Conservation (phyloP, 2,329 filamentous ascomycete genomes). For the Xylaria hypoxylon region DNA sequence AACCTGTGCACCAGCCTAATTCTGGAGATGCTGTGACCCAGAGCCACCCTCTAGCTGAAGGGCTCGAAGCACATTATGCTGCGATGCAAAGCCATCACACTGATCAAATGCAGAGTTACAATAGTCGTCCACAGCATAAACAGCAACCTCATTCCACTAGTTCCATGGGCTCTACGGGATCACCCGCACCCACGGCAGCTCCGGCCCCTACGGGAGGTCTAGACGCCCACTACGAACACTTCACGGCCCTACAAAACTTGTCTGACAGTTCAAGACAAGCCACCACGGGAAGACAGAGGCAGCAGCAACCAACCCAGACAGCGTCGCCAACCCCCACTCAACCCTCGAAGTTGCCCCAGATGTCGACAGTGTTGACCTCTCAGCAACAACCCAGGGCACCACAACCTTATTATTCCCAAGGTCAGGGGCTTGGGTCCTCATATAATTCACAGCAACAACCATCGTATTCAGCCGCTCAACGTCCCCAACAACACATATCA, state of each 20-base stretch:
- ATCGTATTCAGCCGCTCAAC: conserved; percentile 48
- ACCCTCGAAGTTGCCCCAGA: conserved; percentile 47
- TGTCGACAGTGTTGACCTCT: conserved; percentile 45
- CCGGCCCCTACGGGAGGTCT: conserved; percentile 45
- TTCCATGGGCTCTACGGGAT: conserved; percentile 42
- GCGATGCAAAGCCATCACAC: conserved; percentile 46
- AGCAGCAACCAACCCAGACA: conserved; percentile 46
- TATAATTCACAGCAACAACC: conserved; percentile 48
- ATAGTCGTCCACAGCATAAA: conserved; percentile 45
- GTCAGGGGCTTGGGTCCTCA: conserved; percentile 44
- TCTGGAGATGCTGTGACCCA: conserved; percentile 39
- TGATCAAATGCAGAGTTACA: conserved; percentile 45
- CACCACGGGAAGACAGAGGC: conserved; percentile 45
- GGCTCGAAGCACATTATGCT: conserved; percentile 48
- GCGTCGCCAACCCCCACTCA: conserved; percentile 48
- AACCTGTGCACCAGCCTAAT: conserved; percentile 40
- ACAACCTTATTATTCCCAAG: conserved; percentile 49
- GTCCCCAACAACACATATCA: conserved; percentile 48
- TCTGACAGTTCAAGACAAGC: conserved; percentile 44
- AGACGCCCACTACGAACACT: conserved; percentile 50
- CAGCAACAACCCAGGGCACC: conserved; percentile 46
- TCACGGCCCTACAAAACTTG: conserved; percentile 46
- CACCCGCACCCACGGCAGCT: conserved; percentile 38
- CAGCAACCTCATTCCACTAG: conserved; percentile 43
- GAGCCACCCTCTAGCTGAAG: conserved; percentile 43